Evolutionary conservation across 179 eudicot species (phyloP).

Genomic region (Vitellaria paradoxa): DNA sequence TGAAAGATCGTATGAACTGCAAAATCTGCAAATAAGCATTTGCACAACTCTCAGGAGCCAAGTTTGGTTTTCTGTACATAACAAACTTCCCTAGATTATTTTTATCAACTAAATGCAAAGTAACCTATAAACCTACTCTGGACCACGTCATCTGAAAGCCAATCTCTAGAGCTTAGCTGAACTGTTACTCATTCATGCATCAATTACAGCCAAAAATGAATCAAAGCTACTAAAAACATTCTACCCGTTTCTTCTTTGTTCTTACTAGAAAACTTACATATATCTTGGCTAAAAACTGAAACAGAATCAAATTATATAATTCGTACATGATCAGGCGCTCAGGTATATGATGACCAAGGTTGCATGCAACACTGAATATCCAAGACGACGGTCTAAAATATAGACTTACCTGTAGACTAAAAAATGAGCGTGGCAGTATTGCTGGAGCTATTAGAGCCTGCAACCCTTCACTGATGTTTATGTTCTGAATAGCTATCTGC

Average conservation of each 20-base stretch:
- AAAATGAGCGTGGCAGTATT: slow-evolving; percentile 72
- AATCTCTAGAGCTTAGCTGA: background rate
- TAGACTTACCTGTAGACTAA: slow-evolving; percentile 64
- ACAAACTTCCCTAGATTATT: background rate
- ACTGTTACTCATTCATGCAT: background rate
- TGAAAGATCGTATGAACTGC: slow-evolving; percentile 76
- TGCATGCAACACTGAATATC: background rate
- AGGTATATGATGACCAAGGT: background rate
- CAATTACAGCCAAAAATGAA: too few species aligned
- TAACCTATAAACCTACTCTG: background rate
- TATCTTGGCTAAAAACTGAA: background rate
- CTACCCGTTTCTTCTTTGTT: background rate
- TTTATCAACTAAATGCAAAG: background rate
- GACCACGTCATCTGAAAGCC: background rate
- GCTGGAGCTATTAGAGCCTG: slow-evolving; percentile 91
- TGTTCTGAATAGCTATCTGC: slow-evolving; percentile 74
- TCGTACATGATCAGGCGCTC: background rate
- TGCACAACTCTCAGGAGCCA: background rate
- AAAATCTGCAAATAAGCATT: slow-evolving; percentile 51
- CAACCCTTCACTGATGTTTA: slow-evolving; percentile 67
- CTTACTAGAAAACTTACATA: background rate
- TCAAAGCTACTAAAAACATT: too few species aligned
- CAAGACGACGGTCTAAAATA: background rate
- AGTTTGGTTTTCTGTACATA: too few species aligned
- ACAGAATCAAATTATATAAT: background rate